phyloP scores from a whole-genome alignment of 495 filamentous ascomycete species.

The Lasiosphaeriaceae sp. region DNA sequence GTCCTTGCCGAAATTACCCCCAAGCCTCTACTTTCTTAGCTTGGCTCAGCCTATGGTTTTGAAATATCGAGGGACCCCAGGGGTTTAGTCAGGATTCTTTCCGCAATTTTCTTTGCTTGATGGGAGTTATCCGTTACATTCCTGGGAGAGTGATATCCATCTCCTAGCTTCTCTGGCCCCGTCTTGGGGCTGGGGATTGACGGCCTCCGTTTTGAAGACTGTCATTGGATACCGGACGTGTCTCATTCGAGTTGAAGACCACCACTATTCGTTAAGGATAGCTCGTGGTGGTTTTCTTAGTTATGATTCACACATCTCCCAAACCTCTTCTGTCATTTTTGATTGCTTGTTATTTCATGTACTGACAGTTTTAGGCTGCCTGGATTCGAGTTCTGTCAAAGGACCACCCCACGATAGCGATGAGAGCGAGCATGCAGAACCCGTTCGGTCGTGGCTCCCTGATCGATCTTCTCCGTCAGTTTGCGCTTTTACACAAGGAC shows the following conservation, averaged over 20 bases:
- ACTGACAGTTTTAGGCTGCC: constrained; percentile 25
- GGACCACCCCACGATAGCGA: constrained; percentile 88
- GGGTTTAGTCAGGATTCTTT: constrained; percentile 96
- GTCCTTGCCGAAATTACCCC: constrained; percentile 2
- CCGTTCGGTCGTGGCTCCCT: constrained; percentile 67
- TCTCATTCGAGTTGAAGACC: constrained; percentile 83
- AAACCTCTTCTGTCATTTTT: neutral
- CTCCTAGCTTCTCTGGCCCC: constrained; percentile 58
- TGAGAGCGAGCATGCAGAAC: constrained; percentile 90
- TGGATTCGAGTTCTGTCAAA: constrained; percentile 38
- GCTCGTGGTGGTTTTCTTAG: constrained; percentile 85
- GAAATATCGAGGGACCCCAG: constrained; percentile 36
- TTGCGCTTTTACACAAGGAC: constrained; percentile 83
- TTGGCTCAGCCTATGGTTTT: constrained; percentile 10
- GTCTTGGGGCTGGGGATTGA: constrained; percentile 59
- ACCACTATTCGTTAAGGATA: constrained; percentile 39
- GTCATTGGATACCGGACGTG: constrained; percentile 61
- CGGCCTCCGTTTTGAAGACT: constrained; percentile 82
- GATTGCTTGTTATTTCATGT: neutral
- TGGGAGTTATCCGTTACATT: constrained; percentile 95
- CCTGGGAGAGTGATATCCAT: constrained; percentile 81
- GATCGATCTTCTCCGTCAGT: constrained; percentile 78
- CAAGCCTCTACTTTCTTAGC: constrained; percentile 7
- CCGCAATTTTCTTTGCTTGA: constrained; percentile 44
- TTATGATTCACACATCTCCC: constrained; percentile 89